These are phyloP conservation scores for Aspergillus candidus DNA, from an alignment of 2,329 filamentous ascomycete genomes.

Conservation along the genomic window DNA sequence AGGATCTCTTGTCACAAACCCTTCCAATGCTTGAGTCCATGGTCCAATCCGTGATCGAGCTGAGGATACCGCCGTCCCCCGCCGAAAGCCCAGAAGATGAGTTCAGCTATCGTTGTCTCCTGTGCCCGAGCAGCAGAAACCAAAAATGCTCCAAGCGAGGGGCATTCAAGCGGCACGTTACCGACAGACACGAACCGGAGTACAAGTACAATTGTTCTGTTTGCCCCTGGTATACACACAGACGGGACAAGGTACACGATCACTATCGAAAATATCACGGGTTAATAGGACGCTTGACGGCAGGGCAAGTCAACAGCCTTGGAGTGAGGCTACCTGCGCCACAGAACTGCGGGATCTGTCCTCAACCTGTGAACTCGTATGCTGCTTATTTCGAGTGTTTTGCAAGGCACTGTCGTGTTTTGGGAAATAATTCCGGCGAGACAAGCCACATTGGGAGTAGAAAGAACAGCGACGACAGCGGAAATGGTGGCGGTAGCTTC, in stretches of 20 bases:
- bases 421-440: neutral
- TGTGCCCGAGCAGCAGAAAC: neutral
- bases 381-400: conserved; percentile 11
- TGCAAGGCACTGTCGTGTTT: conserved; percentile 9
- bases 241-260: conserved; percentile 11
- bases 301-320: neutral
- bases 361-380: conserved; percentile 4
- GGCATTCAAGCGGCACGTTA: conserved; percentile 10
- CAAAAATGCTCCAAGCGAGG: conserved; percentile 2
- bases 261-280: conserved; percentile 4
- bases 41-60: conserved; percentile 5
- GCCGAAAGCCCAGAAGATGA: neutral
- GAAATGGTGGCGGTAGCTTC: conserved; percentile 1
- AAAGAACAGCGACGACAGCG: conserved; percentile 7
- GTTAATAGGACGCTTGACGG: neutral
- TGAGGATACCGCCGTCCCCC: neutral
- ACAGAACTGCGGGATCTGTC: conserved; percentile 4
- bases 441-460: conserved; percentile 7
- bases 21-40: neutral
- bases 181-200: conserved; percentile 1
- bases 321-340: neutral
- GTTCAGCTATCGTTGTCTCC: conserved; percentile 1
- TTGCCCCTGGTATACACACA: conserved; percentile 1
- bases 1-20: neutral
- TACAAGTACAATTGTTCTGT: conserved; percentile 2